Conservation (phyloP, 1,284 basidiomycete species). For the Neolentinus lepideus region DNA sequence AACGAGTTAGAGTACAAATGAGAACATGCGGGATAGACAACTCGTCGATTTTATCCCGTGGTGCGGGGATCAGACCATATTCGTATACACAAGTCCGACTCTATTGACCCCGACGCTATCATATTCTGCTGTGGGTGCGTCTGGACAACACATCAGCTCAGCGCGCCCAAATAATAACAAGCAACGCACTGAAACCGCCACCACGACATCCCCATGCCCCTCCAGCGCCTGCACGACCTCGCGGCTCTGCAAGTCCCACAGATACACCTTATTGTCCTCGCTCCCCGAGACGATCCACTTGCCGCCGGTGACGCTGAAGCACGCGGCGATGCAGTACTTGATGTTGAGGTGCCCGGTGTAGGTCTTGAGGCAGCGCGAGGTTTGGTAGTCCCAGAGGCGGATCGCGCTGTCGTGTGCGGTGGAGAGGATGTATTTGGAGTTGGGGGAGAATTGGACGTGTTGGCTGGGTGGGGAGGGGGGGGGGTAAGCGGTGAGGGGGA, state of each 20-base stretch:
- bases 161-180: neutral
- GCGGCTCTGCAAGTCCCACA: constrained; percentile 90
- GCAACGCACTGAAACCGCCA: constrained; percentile 58
- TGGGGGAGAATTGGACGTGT: constrained; percentile 89
- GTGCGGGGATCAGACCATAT: constrained; percentile 62
- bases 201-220: constrained; percentile 72
- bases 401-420: constrained; percentile 89
- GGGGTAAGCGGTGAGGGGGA: constrained; percentile 4
- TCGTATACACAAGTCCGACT: constrained; percentile 69
- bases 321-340: constrained; percentile 74
- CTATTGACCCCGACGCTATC: constrained; percentile 80
- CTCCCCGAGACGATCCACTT: constrained; percentile 90
- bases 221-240: constrained; percentile 75
- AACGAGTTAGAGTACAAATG: neutral
- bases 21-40: too few species aligned
- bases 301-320: constrained; percentile 76
- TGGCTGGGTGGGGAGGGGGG: constrained; percentile 40
- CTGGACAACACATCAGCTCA: constrained; percentile 25
- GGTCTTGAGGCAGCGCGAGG: constrained; percentile 87
- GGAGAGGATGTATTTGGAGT: constrained; percentile 88
- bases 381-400: constrained; percentile 93
- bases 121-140: constrained; percentile 79
- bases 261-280: constrained; percentile 83
- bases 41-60: too few species aligned
- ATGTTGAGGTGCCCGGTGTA: constrained; percentile 78